These are phyloP conservation scores for Metschnikowia hibisci DNA, from an alignment of 805 yeast genomes.

Conservation along the genomic window DNA sequence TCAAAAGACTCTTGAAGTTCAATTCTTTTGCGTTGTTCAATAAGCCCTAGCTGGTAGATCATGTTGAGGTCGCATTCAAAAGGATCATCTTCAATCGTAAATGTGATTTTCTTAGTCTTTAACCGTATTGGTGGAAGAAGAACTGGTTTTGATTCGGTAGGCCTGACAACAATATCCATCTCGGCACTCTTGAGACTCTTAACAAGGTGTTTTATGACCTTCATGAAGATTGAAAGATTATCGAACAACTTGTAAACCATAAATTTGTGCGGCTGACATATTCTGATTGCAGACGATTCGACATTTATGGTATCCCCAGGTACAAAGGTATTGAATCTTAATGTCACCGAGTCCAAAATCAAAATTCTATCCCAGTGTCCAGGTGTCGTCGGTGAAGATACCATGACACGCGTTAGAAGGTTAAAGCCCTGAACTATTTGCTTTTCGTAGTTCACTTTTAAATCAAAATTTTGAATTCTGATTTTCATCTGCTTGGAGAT, in stretches of 20 bases:
- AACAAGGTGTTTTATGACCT: slow-evolving; percentile 33
- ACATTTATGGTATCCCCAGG: slow-evolving; percentile 10
- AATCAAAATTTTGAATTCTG: slow-evolving; percentile 13
- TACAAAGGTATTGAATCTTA: slow-evolving; percentile 6
- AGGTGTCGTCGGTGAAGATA: slow-evolving; percentile 6
- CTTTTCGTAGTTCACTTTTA: not conserved
- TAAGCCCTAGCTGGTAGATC: slow-evolving; percentile 40
- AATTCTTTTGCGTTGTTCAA: slow-evolving; percentile 37
- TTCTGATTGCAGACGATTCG: slow-evolving; percentile 22
- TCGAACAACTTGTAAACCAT: slow-evolving; percentile 38
- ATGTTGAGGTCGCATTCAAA: slow-evolving; percentile 38
- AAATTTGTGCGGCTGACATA: slow-evolving; percentile 38
- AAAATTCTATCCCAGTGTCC: slow-evolving; percentile 16
- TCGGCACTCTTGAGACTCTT: slow-evolving; percentile 21
- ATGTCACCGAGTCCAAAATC: slow-evolving; percentile 11
- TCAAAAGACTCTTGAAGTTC: slow-evolving; percentile 27
- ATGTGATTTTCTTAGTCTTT: slow-evolving; percentile 25
- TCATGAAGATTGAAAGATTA: slow-evolving; percentile 31
- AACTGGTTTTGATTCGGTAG: slow-evolving; percentile 28
- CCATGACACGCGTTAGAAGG: slow-evolving; percentile 12
- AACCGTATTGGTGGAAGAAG: slow-evolving; percentile 28
- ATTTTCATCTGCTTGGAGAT: slow-evolving; percentile 18
- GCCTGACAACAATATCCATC: slow-evolving; percentile 22
- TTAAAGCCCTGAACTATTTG: not conserved
- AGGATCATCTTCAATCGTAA: slow-evolving; percentile 43